Percentiles rank a stretch among this genome's conserved stretches.
phyloP scores from a whole-genome alignment of 1,139 yeast genomes.

The Suhomyces terraborum region DNA sequence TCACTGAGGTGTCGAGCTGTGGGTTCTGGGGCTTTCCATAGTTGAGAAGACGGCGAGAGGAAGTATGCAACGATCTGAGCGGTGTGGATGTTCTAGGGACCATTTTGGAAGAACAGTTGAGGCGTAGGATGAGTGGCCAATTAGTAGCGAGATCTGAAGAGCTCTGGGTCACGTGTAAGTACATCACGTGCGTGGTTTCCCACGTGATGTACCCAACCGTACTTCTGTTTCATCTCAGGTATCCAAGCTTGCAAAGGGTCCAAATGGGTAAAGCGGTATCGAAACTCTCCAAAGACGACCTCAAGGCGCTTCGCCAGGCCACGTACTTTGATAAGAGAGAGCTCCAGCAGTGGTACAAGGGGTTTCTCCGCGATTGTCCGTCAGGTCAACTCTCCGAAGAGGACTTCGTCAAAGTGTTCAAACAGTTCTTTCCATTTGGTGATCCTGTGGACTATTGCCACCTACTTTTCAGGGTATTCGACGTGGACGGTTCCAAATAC shows the following conservation, averaged over 20 bases:
- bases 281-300: constrained; percentile 87
- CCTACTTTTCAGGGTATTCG: constrained; percentile 86
- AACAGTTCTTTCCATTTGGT: constrained; percentile 98
- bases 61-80: constrained; percentile 15
- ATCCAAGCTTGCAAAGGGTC: not conserved
- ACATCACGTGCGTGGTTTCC: not conserved
- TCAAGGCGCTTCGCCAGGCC: constrained; percentile 76
- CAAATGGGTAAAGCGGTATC: constrained; percentile 94
- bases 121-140: no score
- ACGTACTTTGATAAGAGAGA: constrained; percentile 94
- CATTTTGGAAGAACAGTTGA: no score
- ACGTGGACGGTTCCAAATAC: constrained; percentile 74
- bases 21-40: constrained; percentile 52
- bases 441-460: constrained; percentile 92
- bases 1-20: constrained; percentile 29
- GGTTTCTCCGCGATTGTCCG: constrained; percentile 92
- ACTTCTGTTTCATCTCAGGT: not conserved
- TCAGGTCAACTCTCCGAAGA: constrained; percentile 83
- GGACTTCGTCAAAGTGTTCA: constrained; percentile 88
- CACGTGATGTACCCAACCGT: not conserved
- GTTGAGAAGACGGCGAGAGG: constrained; percentile 28
- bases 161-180: no score
- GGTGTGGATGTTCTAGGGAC: constrained; percentile 5
- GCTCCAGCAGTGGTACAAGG: constrained; percentile 97
- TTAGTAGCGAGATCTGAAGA: not conserved